These are phyloP conservation scores for Fusarium chuoi DNA, from an alignment of 2,329 filamentous ascomycete genomes.

Conservation along the genomic window DNA sequence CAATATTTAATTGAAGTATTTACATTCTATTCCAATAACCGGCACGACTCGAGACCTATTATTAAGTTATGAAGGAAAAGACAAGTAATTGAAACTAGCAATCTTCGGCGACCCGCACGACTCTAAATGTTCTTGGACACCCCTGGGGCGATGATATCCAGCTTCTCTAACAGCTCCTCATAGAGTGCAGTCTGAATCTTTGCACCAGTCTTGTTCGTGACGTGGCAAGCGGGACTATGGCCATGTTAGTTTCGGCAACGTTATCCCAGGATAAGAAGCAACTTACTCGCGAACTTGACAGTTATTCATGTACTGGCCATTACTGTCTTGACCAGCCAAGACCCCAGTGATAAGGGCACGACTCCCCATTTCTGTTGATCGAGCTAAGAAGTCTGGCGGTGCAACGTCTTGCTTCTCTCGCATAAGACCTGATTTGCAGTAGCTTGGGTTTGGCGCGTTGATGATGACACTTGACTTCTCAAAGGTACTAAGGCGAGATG, in stretches of 20 bases:
- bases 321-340: constrained; percentile 45
- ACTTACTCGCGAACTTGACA: constrained; percentile 44
- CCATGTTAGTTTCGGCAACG: background rate
- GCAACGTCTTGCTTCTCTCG: background rate
- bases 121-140: background rate
- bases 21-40: background rate
- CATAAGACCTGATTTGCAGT: constrained; percentile 50
- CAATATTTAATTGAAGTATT: accelerated
- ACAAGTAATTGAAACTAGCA: no score
- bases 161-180: constrained; percentile 47
- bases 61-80: accelerated
- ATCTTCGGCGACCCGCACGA: accelerated
- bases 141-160: constrained; percentile 44
- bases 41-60: accelerated
- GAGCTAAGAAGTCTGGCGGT: constrained; percentile 48
- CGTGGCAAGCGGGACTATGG: constrained; percentile 41
- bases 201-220: constrained; percentile 47
- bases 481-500: background rate
- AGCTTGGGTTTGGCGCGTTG: constrained; percentile 55
- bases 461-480: constrained; percentile 42
- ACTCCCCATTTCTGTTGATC: constrained; percentile 58
- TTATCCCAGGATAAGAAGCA: background rate
- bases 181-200: constrained; percentile 46
- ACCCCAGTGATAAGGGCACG: constrained; percentile 46
- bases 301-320: constrained; percentile 50